These are phyloP conservation scores for Pythium oligandrum DNA, from an alignment of 352 stramenopile species.

Conservation along the genomic window DNA sequence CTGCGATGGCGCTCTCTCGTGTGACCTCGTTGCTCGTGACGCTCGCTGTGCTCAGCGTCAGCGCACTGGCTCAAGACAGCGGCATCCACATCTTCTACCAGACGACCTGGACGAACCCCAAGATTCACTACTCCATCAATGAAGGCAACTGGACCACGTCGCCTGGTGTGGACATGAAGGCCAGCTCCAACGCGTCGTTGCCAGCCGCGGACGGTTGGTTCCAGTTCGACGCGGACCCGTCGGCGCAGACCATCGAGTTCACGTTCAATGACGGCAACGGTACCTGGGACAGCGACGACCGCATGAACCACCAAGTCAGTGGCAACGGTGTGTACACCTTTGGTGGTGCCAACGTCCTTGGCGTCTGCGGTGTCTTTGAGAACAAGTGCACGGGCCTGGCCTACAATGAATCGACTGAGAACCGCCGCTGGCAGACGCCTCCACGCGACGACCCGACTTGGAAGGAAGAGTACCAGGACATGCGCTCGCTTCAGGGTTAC, in stretches of 20 bases:
- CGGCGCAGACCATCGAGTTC: slow-evolving; percentile 23
- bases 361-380: slow-evolving; percentile 22
- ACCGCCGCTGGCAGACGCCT: slow-evolving; percentile 41
- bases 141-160: slow-evolving; percentile 28
- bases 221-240: slow-evolving; percentile 21
- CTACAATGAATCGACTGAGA: slow-evolving; percentile 20
- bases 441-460: slow-evolving; percentile 30
- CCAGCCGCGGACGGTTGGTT: slow-evolving; percentile 36
- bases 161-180: slow-evolving; percentile 22
- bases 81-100: slow-evolving; percentile 45
- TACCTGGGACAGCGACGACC: slow-evolving; percentile 38
- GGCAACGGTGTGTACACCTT: too few species aligned
- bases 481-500: slow-evolving; percentile 30
- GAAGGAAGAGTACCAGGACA: slow-evolving; percentile 38
- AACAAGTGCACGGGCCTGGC: slow-evolving; percentile 22
- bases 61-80: slow-evolving; percentile 23
- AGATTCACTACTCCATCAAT: slow-evolving; percentile 47
- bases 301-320: slow-evolving; percentile 36
- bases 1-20: too few species aligned
- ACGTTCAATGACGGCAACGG: slow-evolving; percentile 38
- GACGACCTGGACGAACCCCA: slow-evolving; percentile 31
- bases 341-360: too few species aligned
- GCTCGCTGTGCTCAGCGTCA: slow-evolving; percentile 1
- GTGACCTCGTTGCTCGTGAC: too few species aligned
- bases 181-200: slow-evolving; percentile 27